Conservation (phyloP, 345 rosid species). For the Noccaea caerulescens region DNA sequence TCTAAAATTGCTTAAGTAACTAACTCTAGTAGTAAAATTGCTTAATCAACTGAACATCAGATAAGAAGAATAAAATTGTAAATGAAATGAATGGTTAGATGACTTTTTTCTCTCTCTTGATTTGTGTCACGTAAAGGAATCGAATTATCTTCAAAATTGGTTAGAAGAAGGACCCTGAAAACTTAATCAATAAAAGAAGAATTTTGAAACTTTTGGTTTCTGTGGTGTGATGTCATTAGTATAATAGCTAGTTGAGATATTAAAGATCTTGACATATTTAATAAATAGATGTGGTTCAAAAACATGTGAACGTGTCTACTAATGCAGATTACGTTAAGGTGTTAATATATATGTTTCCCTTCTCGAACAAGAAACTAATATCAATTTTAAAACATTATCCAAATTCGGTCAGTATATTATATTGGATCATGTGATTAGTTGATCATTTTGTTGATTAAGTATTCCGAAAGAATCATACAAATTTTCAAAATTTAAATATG, state of each 20-base stretch:
- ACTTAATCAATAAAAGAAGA: neutral
- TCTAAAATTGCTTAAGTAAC: neutral
- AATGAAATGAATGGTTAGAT: too few relatives aligned
- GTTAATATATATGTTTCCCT: constrained; percentile 14
- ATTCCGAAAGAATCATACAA: neutral
- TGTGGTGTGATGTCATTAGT: constrained; percentile 13
- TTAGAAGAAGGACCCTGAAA: neutral
- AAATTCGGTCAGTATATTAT: constrained; percentile 22
- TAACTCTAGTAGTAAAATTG: neutral
- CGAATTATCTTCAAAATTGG: neutral
- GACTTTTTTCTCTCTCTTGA: too few relatives aligned
- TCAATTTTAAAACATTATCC: constrained; percentile 12
- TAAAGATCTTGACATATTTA: neutral
- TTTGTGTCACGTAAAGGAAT: neutral
- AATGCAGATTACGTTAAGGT: constrained; percentile 17
- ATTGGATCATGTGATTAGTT: constrained; percentile 13
- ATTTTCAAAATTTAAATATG: neutral
- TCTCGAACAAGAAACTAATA: constrained; percentile 11
- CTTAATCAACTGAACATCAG: neutral
- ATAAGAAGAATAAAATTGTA: neutral
- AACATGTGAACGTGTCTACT: constrained; percentile 10
- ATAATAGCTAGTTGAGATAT: constrained; percentile 6
- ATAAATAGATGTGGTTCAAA: neutral
- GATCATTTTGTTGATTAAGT: neutral
- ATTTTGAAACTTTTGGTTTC: neutral